Evolutionary conservation across 2,329 filamentous ascomycete species (phyloP), one percentile per base, ranked within the genome.

Genomic region (Pezicula rhizophila): DNA sequence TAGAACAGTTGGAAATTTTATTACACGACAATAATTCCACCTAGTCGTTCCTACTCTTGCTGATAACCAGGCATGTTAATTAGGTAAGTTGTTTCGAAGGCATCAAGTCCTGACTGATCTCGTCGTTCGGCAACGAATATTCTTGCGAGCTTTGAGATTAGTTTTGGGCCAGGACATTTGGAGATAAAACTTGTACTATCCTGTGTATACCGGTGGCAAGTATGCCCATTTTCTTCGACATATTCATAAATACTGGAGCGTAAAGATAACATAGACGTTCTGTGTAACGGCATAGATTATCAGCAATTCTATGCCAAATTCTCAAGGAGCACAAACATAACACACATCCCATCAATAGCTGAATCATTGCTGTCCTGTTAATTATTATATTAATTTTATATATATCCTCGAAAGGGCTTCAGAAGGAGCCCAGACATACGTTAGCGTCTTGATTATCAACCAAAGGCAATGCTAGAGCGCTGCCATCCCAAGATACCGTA

Each of bases 41-140:
- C 26, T 35, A 45, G 26, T 15, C 43, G n/a, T n/a, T 45, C 28
- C 18, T 45, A 31, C 43, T 45, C 43, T 31, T 43, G 18, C 41
- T 43, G 8, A 6, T 23, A 28, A 15, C 5, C 14, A 12, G 18
- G 25, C 10, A 11, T 23, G 12, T 25, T 31, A 31, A 17, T 23
- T 12, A 18, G 18, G 18, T 17, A 43, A 15, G 12, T 17, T 11
- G 17, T 28, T 10, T 5, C n/a, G 8, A 28, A 10, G 18, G 5
- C 2, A 14, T 11, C 14, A 43, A 10, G 14, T 31, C 3, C 28
- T 26, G 7, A 43, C 41, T 43, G 5, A 45, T 31, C 14, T 34
- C 28, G 26, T 45, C 43, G 35, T 45, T 45, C 15, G 43, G 43
- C 14, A 45, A 18, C 25, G 31, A 14, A 20, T 45, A 45, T 28